Percentiles rank a stretch among this genome's conserved stretches.
phyloP scores from a whole-genome alignment of 306 rosid species.

The Quercus wislizeni region DNA sequence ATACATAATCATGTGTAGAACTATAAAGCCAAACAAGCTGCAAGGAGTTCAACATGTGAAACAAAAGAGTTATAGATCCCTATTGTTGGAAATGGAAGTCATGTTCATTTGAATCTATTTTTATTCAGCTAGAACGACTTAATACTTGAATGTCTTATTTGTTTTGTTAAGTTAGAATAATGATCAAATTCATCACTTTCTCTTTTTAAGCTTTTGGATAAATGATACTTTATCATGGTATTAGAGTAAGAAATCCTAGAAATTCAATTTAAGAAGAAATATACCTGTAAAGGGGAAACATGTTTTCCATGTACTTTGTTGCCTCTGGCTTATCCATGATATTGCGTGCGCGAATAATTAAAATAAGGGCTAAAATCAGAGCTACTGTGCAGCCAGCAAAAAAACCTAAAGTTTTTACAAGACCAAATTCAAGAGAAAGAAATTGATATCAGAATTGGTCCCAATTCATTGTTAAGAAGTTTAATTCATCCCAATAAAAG shows the following conservation, averaged over 20 bases:
- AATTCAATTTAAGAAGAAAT: not conserved
- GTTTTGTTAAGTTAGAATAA: too few species aligned
- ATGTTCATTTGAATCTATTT: too few species aligned
- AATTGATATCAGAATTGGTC: not conserved
- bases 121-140: too few species aligned
- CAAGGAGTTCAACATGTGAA: slow-evolving; percentile 11
- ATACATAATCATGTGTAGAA: slow-evolving; percentile 68
- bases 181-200: too few species aligned
- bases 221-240: too few species aligned
- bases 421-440: not conserved
- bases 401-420: slow-evolving; percentile 45
- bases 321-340: slow-evolving; percentile 30
- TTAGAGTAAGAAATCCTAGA: too few species aligned
- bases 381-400: slow-evolving; percentile 65
- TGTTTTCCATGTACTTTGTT: slow-evolving; percentile 52
- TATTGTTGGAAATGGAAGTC: too few species aligned
- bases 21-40: slow-evolving; percentile 69
- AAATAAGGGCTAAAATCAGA: slow-evolving; percentile 46
- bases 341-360: slow-evolving; percentile 38
- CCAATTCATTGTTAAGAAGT: too few species aligned
- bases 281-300: slow-evolving; percentile 79
- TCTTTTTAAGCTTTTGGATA: too few species aligned
- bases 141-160: too few species aligned
- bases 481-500: too few species aligned
- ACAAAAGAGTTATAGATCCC: too few species aligned